Evolutionary conservation across 1,284 basidiomycete species (phyloP), one percentile per base, ranked within the genome.

Genomic region (Ustilago bromivora): DNA sequence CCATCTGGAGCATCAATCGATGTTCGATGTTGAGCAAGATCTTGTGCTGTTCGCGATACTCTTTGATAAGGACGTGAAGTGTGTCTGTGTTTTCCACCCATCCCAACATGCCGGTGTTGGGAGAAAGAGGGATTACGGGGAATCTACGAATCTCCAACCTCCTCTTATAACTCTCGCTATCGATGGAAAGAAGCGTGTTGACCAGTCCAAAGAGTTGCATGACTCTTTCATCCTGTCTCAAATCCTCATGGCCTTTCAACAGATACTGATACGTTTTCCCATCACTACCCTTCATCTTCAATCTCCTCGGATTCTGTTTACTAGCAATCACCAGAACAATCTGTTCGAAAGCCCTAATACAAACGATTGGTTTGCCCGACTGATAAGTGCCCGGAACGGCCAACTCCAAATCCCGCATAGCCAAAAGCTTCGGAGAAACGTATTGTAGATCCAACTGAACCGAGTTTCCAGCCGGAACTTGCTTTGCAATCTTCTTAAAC

Each of bases 121-220:
- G 96, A 28, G 96, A 96, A 40, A 99, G 89, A 1, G 97, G 97
- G 74, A 94, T 98, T 70, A 98, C 94, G 11, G 95, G 92, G 88
- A 92, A 99, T 61, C 92, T 91, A 85, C 96, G 96, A 64, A 99
- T 97, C 84, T 95, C 94, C 55, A 99, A 89, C 75, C 96, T 93
- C 35, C 97, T 90, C 89, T 98, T 98, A 90, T 98, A 98, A 85
- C 93, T 95, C 85, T 94, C 92, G 28, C 95, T 93, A 85, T 99
- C 96, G 51, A 94, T 92, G 15, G 93, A 92, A 19, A 99, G 91
- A 0, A 99, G 88, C 1, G 94, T 98, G 87, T 99, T 99, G 86
- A 99, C 94, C 60, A 99, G 91, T 66, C 96, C 94, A 87, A 99
- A 99, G 12, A 99, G 90, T 87, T 99, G 97, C 97, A 99, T 99